Evolutionary conservation across 2,329 filamentous ascomycete genomes (phyloP).

Genomic region (Aspergillus udagawae): DNA sequence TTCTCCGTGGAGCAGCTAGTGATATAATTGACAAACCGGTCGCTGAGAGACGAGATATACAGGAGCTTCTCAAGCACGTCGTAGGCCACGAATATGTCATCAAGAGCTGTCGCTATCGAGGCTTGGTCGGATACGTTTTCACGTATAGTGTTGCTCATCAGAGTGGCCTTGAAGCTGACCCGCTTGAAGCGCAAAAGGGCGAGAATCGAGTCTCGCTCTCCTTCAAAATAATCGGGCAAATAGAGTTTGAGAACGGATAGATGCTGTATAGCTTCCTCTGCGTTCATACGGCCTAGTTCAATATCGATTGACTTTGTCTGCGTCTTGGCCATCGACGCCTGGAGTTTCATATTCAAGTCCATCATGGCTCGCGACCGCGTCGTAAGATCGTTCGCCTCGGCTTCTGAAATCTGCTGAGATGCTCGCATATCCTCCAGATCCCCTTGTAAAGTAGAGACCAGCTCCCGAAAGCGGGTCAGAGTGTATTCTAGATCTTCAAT

Average conservation of each 20-base stretch:
- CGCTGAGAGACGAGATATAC: constrained; percentile 78
- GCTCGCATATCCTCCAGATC: constrained; percentile 90
- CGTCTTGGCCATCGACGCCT: constrained; percentile 82
- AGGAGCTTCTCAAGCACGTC: constrained; percentile 81
- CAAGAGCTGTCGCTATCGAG: constrained; percentile 61
- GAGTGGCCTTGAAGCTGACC: constrained; percentile 78
- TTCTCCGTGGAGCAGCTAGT: constrained; percentile 71
- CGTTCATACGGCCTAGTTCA: constrained; percentile 79
- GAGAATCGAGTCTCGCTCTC: constrained; percentile 80
- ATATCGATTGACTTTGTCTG: constrained; percentile 93
- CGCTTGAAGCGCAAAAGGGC: constrained; percentile 84
- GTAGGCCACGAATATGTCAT: constrained; percentile 74
- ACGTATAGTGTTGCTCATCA: constrained; percentile 73
- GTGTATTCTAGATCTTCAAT: constrained; percentile 90
- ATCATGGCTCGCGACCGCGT: constrained; percentile 89
- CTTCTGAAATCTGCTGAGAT: constrained; percentile 87
- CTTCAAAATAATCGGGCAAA: constrained; percentile 76
- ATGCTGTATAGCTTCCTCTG: constrained; percentile 83
- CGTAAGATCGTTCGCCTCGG: constrained; percentile 85
- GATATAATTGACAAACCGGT: constrained; percentile 78
- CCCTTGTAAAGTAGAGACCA: constrained; percentile 78
- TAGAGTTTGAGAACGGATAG: constrained; percentile 85
- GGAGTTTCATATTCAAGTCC: constrained; percentile 92
- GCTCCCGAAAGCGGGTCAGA: constrained; percentile 78
- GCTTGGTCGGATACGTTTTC: constrained; percentile 69